Evolutionary conservation across 2,329 filamentous ascomycete genomes (phyloP), one percentile per base, ranked within the genome.

Genomic region (Setomelanomma holmii): DNA sequence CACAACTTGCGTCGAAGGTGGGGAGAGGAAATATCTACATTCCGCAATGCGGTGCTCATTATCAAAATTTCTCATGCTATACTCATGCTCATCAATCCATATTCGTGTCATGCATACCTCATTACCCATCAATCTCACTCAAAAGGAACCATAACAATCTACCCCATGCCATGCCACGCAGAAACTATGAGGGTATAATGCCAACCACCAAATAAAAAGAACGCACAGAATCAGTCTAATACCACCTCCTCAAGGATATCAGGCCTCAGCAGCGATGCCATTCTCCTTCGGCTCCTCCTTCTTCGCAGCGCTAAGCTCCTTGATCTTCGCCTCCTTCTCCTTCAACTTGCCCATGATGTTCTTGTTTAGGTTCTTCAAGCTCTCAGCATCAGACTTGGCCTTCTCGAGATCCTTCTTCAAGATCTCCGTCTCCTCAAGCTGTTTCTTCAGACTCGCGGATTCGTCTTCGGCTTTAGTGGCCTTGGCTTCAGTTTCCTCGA

Each of bases 381-480:
- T 49, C 23, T 60, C 59, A 35, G 62, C 55, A 2, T 48, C 51
- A 40, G 50, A 47, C 57, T 63, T 56, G 4, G 61, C 60, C 24
- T 55, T 55, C 30, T 57, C 64, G 19, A 66, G 54, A 27, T 67
- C 62, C 40, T 56, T 56, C 51, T 63, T 67, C 22, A 60, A 41
- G 17, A 49, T 23, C 14, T 54, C 50, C 20, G 49, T 43, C 39
- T 56, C 48, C 24, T 36, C 53, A 33, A 50, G 48, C 14, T 56
- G 39, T 8, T 44, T 51, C 20, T n/a, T 14, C 14, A 14, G 27
- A 14, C 10, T 30, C 27, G 10, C 27, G 5, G 27, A 8, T 30
- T 30, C 27, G 27, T 8, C 27, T 30, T 55, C 63, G 30, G 65
- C 56, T 21, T 63, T 57, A 10, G 54, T 60, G 38, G 54, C 43